These are phyloP conservation scores for Sporopachydermia lactativora DNA, from an alignment of 805 yeast genomes.

Conservation along the genomic window DNA sequence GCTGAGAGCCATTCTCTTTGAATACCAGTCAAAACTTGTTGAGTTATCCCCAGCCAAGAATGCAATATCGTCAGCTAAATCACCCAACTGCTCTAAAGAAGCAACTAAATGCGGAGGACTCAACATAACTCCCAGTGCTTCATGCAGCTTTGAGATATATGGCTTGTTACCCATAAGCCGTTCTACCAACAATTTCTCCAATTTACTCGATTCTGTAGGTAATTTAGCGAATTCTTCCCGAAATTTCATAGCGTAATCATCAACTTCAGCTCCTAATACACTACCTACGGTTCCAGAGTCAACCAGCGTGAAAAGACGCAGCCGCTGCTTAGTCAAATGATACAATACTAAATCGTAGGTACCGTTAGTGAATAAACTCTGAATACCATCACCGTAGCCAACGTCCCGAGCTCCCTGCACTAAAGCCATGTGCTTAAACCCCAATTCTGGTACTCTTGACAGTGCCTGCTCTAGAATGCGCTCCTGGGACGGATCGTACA, in stretches of 20 bases:
- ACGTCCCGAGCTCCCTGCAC: constrained; percentile 32
- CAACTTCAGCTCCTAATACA: constrained; percentile 18
- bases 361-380: constrained; percentile 28
- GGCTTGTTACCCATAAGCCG: constrained; percentile 41
- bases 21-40: constrained; percentile 80
- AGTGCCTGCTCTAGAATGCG: constrained; percentile 26
- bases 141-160: constrained; percentile 19
- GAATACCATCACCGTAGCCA: constrained; percentile 37
- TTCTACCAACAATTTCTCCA: constrained; percentile 25
- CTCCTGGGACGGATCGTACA: constrained; percentile 20
- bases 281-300: constrained; percentile 19
- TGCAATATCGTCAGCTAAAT: constrained; percentile 71
- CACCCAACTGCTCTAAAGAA: constrained; percentile 56
- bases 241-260: constrained; percentile 22
- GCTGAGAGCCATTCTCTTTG: constrained; percentile 63
- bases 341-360: constrained; percentile 40
- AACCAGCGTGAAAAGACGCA: constrained; percentile 22
- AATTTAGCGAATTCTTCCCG: constrained; percentile 25
- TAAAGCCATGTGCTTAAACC: constrained; percentile 36
- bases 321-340: constrained; percentile 36
- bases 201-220: constrained; percentile 32
- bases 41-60: constrained; percentile 68
- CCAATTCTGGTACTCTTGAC: constrained; percentile 31
- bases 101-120: constrained; percentile 44
- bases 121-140: constrained; percentile 46